Evolutionary conservation across 2,329 filamentous ascomycete genomes (phyloP), one percentile per base, ranked within the genome.

Genomic region (Helminthosporium solani): DNA sequence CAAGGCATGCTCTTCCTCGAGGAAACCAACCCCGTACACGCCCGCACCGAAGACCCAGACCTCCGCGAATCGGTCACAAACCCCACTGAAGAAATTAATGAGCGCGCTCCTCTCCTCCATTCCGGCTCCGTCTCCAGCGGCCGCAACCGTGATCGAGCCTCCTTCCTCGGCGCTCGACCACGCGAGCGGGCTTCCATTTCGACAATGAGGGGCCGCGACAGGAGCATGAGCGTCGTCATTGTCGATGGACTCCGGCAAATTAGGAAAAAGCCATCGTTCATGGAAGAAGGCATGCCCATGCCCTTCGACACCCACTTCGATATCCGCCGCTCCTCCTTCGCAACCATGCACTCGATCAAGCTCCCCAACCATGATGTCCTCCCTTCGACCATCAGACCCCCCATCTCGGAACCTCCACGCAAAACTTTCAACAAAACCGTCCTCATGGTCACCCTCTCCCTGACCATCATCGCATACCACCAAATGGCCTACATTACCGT

Each of bases 381-480:
- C 3, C 62, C 61, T 2, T 19, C 42, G n/a, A 34, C 53, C 1
- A 56, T 56, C 18, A 21, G 4, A 21, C 44, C 12, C 12, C 61
- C 2, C 11, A 37, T n/a, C 47, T 25, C 50, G 47, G 2, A 39
- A 44, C 16, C 46, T 47, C 11, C 57, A 47, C 39, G 55, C 2
- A 56, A 53, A 44, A 76, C 79, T 27, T 83, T 85, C 60, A 85
- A 81, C 19, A 76, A 70, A 68, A 83, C 81, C 42, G 84, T 96
- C 45, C 76, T 88, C 57, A 85, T 88, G 72, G 79, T 96, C 41
- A 84, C 92, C 37, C 62, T 90, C n/a, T 85, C 90, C 2, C 75
- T 96, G 49, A 87, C 86, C 39, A 87, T 96, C 54, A 95, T 95
- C 72, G 91, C 89, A 8, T 95, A 95, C 70, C 91, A 96, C 33